These are phyloP conservation scores for Coniella vitis DNA, from an alignment of 2,329 filamentous ascomycete species.

Conservation along the genomic window DNA sequence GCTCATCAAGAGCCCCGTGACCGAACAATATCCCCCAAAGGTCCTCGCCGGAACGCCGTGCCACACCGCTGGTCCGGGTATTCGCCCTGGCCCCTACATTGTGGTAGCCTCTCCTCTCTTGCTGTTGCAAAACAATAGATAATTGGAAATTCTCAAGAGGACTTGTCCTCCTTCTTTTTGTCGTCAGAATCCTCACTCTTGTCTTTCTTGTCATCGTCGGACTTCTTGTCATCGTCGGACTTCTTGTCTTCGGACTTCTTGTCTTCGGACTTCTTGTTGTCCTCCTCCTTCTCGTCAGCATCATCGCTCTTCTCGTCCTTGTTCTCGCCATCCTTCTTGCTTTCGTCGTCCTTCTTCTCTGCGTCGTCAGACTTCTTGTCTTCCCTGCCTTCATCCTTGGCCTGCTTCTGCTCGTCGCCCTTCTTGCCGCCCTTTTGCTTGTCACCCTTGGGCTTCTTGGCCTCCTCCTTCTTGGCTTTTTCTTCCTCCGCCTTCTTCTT, in stretches of 20 bases:
- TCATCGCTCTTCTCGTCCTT: conserved; percentile 10
- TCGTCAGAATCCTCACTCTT: not conserved
- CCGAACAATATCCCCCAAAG: no score
- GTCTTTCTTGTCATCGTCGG: not conserved
- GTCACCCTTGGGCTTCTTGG: conserved; percentile 9
- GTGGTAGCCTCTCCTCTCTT: no score
- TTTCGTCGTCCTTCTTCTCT: conserved; percentile 14
- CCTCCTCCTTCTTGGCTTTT: conserved; percentile 21
- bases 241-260: conserved; percentile 10
- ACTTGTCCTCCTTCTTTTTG: conserved; percentile 20
- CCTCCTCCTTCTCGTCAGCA: conserved; percentile 10
- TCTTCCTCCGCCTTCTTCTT: conserved; percentile 29
- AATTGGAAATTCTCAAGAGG: not conserved
- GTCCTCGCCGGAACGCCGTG: no score
- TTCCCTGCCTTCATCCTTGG: conserved; percentile 9
- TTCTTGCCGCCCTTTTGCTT: conserved; percentile 22
- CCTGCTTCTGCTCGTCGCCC: conserved; percentile 6
- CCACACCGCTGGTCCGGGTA: no score
- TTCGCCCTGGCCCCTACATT: no score
- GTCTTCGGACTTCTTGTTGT: conserved; percentile 13
- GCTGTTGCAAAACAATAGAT: no score
- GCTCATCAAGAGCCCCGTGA: no score
- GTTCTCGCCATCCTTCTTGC: conserved; percentile 7
- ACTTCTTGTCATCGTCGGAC: conserved; percentile 7
- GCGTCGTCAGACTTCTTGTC: conserved; percentile 9